Conservation (phyloP, 371 early-diverging fungal genomes). For the Mortierella polycephala region DNA sequence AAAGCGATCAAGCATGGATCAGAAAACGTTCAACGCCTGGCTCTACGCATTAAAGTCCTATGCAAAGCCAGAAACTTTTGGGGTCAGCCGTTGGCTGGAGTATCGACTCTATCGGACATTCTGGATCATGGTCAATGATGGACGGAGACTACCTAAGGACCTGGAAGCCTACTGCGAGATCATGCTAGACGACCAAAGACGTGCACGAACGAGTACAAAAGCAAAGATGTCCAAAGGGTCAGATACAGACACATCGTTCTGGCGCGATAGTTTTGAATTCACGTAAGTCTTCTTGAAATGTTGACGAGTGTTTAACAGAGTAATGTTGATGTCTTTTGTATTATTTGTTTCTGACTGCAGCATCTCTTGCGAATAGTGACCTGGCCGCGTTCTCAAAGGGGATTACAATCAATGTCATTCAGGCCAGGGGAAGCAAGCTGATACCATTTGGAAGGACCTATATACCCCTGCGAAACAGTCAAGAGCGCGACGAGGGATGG, state of each 20-base stretch:
- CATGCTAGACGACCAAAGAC: conserved; percentile 63
- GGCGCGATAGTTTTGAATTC: conserved; percentile 62
- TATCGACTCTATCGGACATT: conserved; percentile 64
- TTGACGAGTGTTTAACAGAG: background rate
- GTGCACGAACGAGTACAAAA: conserved; percentile 59
- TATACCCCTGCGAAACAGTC: conserved; percentile 32
- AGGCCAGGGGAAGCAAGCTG: conserved; percentile 54
- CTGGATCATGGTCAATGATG: conserved; percentile 62
- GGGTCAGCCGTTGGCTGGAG: conserved; percentile 31
- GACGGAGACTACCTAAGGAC: conserved; percentile 56
- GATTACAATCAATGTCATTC: conserved; percentile 60
- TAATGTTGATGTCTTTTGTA: background rate
- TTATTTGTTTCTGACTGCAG: background rate
- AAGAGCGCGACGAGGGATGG: conserved; percentile 59
- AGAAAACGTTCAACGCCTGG: conserved; percentile 66
- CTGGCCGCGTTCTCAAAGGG: conserved; percentile 57
- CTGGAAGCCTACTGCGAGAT: conserved; percentile 60
- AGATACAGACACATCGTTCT: conserved; percentile 54
- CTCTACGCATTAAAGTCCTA: conserved; percentile 59
- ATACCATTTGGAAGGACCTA: conserved; percentile 54
- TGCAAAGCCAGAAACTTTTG: conserved; percentile 54
- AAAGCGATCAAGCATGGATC: conserved; percentile 52
- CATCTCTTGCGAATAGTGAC: conserved; percentile 48
- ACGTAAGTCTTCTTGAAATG: conserved; percentile 37
- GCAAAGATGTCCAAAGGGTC: conserved; percentile 28